Base-by-base conservation (phyloP, 192 early-diverging fungal species). In the Coemansia javaensis region DNA sequence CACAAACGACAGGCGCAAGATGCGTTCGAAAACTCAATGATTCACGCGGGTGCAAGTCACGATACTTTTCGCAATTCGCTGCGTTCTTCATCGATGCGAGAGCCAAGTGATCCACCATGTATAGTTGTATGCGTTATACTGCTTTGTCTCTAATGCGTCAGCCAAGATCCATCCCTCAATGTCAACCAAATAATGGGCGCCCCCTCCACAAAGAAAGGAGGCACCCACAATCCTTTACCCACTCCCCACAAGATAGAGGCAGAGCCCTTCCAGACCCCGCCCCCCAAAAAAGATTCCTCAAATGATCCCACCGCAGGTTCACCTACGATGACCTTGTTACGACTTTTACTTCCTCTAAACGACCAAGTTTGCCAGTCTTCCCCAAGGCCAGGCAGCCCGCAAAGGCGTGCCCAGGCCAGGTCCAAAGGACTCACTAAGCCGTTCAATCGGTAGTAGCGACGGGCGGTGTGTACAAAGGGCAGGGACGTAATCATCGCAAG, bases 301-400 rank as follows among this genome's bases (percentile, higher is more conserved):
- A 76, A 77, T 82, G 75, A 80, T 73, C 75, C 75, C 77, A 78
- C 76, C 77, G 75, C 81, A 84, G 81, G 78, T 85, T 84, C 82
- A 87, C 79, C 75, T 80, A 85, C 76, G 70, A 80, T 79, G 78
- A 84, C 81, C 82, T 83, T 86, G 80, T 84, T 82, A 85, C 81
- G 77, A 86, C 82, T 87, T 84, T 81, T 87, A 87, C 82, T 87
- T 87, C 83, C 85, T 87, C 82, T 87, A 83, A 87, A 85, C 83
- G 81, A 80, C 77, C 83, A 83, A 87, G 85, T 85, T 87, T 84
- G 82, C 63, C 80, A 70, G 68, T 79, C 69, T 85, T 87, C 76
- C 81, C 76, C 46, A 58, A 45, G 53, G 22, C 34, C 36, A 39
- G 18, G 16, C 53, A 51, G 58, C 63, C 63, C 33, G 55, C 49